These are phyloP conservation scores for Lactuca sativa DNA, from an alignment of 129 eudicot genomes.

Conservation along the genomic window DNA sequence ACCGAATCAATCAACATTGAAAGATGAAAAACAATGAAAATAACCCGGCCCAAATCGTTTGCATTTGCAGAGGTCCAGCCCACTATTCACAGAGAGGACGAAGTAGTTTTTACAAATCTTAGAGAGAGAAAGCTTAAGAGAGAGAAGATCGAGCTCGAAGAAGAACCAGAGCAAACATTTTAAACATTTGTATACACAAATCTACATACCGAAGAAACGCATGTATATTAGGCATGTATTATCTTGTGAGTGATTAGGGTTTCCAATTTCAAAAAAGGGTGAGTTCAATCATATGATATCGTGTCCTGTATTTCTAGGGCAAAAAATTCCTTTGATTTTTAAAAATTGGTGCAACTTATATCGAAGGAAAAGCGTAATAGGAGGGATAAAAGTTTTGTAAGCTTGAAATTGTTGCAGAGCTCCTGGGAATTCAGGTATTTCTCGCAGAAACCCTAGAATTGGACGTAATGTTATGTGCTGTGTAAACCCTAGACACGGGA, in stretches of 20 bases:
- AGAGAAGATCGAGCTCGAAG: slow-evolving; percentile 47
- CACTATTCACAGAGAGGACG: slow-evolving; percentile 39
- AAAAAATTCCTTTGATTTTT: slow-evolving; percentile 34
- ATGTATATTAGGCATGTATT: slow-evolving; percentile 21
- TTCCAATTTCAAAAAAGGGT: slow-evolving; percentile 9
- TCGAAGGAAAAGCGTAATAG: slow-evolving; percentile 34
- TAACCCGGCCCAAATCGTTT: slow-evolving; percentile 10
- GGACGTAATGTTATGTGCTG: slow-evolving; percentile 29
- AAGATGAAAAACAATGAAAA: not conserved
- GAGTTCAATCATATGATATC: slow-evolving; percentile 7
- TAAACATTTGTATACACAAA: slow-evolving; percentile 24
- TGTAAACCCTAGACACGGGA: slow-evolving; percentile 54
- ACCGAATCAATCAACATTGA: not conserved
- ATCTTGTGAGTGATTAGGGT: not conserved
- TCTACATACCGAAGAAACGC: slow-evolving; percentile 15
- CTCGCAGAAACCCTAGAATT: slow-evolving; percentile 53
- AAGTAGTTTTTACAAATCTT: slow-evolving; percentile 36
- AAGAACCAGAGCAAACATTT: slow-evolving; percentile 29
- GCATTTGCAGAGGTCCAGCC: slow-evolving; percentile 43
- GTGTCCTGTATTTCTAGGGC: slow-evolving; percentile 35
- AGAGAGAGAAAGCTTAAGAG: slow-evolving; percentile 39
- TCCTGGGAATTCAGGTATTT: slow-evolving; percentile 59
- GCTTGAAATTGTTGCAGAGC: slow-evolving; percentile 33
- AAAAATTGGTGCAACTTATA: slow-evolving; percentile 28
- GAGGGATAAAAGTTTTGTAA: slow-evolving; percentile 23